Conservation (phyloP, 805 yeast species). For the Ogataea corticis region DNA sequence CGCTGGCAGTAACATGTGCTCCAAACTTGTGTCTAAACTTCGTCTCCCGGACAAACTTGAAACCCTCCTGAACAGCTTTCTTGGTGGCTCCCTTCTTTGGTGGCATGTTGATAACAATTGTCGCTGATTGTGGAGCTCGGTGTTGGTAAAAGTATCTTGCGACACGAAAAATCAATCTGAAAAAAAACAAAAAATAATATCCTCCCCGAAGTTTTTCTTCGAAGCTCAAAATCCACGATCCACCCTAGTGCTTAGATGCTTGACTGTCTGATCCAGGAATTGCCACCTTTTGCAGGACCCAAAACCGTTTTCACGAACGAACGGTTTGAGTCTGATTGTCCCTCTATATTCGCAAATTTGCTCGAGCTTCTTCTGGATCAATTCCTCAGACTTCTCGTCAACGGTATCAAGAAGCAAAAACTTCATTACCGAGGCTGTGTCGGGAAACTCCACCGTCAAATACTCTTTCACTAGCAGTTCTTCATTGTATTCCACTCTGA, state of each 20-base stretch:
- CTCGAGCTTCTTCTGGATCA: not conserved
- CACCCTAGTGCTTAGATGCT: not conserved
- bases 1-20: conserved; percentile 84
- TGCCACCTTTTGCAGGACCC: not conserved
- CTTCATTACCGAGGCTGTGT: not conserved
- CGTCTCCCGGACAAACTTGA: conserved; percentile 43
- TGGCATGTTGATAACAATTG: conserved; percentile 3
- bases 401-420: not conserved
- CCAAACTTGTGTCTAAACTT: conserved; percentile 64
- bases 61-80: conserved; percentile 17
- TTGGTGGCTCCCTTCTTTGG: conserved; percentile 21
- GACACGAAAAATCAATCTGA: not conserved
- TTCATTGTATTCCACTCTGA: not conserved
- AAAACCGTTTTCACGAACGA: not conserved
- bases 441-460: not conserved
- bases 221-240: not conserved
- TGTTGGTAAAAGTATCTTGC: not conserved
- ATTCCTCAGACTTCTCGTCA: not conserved
- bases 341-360: not conserved
- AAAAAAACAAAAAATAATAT: too few species aligned
- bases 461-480: not conserved
- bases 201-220: not conserved
- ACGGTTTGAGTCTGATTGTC: not conserved
- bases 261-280: not conserved
- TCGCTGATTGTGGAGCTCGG: not conserved